Percentiles rank a stretch among this genome's conserved stretches.
These are phyloP conservation scores for Nemophila menziesii DNA, from an alignment of 257 asterid genomes.

Conservation along the genomic window DNA sequence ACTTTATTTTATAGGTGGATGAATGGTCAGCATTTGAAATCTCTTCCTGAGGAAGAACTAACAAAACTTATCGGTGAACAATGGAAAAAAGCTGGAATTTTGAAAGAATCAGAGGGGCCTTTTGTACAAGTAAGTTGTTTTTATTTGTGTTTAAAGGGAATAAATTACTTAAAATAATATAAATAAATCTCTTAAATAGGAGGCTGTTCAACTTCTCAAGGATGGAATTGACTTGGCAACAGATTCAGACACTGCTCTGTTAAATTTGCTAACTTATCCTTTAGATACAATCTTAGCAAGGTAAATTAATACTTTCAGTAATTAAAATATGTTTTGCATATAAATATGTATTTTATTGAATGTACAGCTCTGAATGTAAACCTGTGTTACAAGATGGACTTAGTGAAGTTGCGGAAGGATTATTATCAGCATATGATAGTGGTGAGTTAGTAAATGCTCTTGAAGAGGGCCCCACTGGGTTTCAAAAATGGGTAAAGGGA, in stretches of 20 bases:
- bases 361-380: conserved; percentile 65
- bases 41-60: conserved; percentile 53
- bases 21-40: conserved; percentile 88
- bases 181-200: conserved; percentile 34
- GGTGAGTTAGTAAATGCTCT: conserved; percentile 65
- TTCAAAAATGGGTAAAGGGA: conserved; percentile 85
- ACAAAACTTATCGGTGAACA: conserved; percentile 53
- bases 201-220: conserved; percentile 72
- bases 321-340: neutral
- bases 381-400: conserved; percentile 58
- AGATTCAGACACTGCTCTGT: conserved; percentile 70
- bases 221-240: conserved; percentile 75
- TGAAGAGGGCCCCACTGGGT: conserved; percentile 69
- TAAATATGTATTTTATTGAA: neutral
- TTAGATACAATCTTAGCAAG: conserved; percentile 48
- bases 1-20: conserved; percentile 67
- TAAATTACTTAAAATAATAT: too few species aligned
- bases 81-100: conserved; percentile 57
- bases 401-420: conserved; percentile 60
- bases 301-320: conserved; percentile 28
- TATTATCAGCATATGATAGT: conserved; percentile 60
- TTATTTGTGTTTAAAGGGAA: neutral
- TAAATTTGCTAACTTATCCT: conserved; percentile 64
- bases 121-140: conserved; percentile 49
- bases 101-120: conserved; percentile 54